Evolutionary conservation across 2,329 filamentous ascomycete genomes (phyloP).

Genomic region (Penicillium corylophilum): DNA sequence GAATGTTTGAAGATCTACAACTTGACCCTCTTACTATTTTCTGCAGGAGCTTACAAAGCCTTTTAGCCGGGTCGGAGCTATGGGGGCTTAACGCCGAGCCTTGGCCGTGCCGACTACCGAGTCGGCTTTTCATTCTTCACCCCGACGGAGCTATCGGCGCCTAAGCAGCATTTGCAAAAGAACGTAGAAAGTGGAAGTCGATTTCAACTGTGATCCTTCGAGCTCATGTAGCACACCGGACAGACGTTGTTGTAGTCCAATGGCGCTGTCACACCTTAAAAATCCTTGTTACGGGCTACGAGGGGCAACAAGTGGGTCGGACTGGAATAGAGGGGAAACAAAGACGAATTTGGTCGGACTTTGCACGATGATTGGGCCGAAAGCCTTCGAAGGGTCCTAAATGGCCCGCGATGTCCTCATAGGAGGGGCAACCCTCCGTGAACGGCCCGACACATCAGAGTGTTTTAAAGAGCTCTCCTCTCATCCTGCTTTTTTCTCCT

Average conservation of each 20-base stretch:
- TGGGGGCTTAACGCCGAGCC: slow-evolving; percentile 12
- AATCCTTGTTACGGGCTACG: background rate
- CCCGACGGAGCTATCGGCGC: background rate
- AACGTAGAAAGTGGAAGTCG: too few species aligned
- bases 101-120: slow-evolving; percentile 18
- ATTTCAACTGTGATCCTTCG: background rate
- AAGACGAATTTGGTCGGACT: background rate
- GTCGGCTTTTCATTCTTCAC: background rate
- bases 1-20: slow-evolving; percentile 1
- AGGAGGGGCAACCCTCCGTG: background rate
- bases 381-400: background rate
- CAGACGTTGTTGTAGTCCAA: background rate
- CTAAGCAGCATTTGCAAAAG: too few species aligned
- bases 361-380: slow-evolving; percentile 3
- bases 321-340: background rate
- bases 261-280: background rate
- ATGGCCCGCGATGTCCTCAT: background rate
- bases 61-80: slow-evolving; percentile 13
- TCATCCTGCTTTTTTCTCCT: background rate
- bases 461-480: background rate
- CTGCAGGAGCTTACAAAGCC: background rate
- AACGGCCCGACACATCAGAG: background rate
- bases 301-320: slow-evolving; percentile 11
- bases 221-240: background rate
- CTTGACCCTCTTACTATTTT: background rate